Conservation (phyloP, 495 filamentous ascomycete genomes). For the Xylaria sp. region DNA sequence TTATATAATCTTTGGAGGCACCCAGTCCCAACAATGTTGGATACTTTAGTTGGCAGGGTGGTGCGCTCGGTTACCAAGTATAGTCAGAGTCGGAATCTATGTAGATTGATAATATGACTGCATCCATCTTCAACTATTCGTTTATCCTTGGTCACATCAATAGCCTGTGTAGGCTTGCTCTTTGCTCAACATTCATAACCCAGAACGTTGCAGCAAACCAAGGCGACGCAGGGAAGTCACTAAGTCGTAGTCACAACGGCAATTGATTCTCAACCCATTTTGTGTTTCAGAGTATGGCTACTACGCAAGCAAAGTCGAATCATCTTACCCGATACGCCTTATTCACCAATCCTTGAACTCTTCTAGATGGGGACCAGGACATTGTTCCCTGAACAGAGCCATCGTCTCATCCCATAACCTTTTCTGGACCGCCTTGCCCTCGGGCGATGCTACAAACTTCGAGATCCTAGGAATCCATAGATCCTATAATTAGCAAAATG, state of each 20-base stretch:
- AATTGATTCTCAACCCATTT: background rate
- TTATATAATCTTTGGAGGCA: background rate
- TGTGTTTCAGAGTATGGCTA: background rate
- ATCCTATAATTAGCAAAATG: constrained; percentile 1
- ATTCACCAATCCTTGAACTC: constrained; percentile 29
- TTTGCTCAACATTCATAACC: background rate
- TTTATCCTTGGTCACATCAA: background rate
- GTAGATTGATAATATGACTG: background rate
- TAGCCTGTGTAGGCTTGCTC: background rate
- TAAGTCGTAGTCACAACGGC: background rate
- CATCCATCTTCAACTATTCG: background rate
- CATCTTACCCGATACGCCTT: background rate
- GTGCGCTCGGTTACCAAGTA: too few species aligned
- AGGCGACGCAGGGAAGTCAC: too few species aligned
- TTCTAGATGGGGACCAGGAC: constrained; percentile 30
- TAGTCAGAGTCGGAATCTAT: background rate
- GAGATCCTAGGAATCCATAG: constrained; percentile 29
- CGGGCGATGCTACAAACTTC: constrained; percentile 40
- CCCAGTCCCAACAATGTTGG: too few species aligned
- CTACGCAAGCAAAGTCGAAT: background rate
- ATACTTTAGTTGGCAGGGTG: background rate
- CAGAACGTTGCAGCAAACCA: background rate
- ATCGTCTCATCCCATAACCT: constrained; percentile 55
- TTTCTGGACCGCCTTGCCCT: constrained; percentile 47
- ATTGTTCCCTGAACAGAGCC: constrained; percentile 31